A percentile compares a stretch with the other conserved stretches of the same genome.
phyloP scores from a whole-genome alignment of 2,329 filamentous ascomycete species.

The Talaromyces sp. region DNA sequence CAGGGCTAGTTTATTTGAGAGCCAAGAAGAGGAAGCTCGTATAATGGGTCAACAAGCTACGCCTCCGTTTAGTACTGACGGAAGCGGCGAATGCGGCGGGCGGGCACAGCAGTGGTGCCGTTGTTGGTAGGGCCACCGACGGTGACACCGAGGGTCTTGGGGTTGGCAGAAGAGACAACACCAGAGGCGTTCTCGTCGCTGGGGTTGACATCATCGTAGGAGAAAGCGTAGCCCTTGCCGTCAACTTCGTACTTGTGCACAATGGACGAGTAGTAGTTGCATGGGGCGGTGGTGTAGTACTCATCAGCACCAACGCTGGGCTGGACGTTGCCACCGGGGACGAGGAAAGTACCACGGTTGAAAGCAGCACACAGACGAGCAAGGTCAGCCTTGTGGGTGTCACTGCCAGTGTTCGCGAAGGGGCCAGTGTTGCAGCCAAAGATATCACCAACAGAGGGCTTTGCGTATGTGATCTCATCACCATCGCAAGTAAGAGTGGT shows the following conservation, averaged over 20 bases:
- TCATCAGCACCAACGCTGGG: slow-evolving; percentile 31
- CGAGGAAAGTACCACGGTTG: slow-evolving; percentile 42
- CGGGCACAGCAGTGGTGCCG: not conserved
- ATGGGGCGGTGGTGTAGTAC: slow-evolving; percentile 46
- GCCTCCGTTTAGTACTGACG: not conserved
- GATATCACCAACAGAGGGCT: slow-evolving; percentile 44
- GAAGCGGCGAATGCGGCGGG: not conserved
- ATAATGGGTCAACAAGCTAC: not conserved
- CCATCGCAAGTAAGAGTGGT: slow-evolving; percentile 37
- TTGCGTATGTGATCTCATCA: slow-evolving; percentile 41
- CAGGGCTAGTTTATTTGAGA: not conserved
- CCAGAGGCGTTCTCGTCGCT: slow-evolving; percentile 52
- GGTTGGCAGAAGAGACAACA: slow-evolving; percentile 45
- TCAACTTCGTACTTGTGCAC: slow-evolving; percentile 59
- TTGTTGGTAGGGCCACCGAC: slow-evolving; percentile 38
- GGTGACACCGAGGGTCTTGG: slow-evolving; percentile 44
- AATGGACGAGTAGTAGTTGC: slow-evolving; percentile 44
- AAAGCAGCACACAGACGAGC: slow-evolving; percentile 51
- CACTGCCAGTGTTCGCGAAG: slow-evolving; percentile 39
- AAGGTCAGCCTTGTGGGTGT: slow-evolving; percentile 40
- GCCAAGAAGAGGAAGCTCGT: not conserved
- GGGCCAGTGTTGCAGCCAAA: slow-evolving; percentile 51
- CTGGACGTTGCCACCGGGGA: slow-evolving; percentile 45
- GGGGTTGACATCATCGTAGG: slow-evolving; percentile 65
- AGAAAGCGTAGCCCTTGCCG: slow-evolving; percentile 60